Evolutionary conservation across 768 basidiomycete species (phyloP), one percentile per base, ranked within the genome.

Genomic region (Tylopilus vinaceipallidus): DNA sequence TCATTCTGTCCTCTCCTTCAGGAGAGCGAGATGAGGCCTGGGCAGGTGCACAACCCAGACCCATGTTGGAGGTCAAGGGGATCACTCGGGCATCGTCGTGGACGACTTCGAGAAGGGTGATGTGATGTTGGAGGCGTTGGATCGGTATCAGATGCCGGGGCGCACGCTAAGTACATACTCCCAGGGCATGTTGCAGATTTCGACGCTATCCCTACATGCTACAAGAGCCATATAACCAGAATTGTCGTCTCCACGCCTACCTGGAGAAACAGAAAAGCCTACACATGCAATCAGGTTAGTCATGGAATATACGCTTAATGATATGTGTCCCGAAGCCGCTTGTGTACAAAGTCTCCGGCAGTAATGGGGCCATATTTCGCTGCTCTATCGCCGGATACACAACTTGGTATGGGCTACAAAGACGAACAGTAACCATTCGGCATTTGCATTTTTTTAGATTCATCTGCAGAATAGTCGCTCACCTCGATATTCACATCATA

Each of bases 271-370:
- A n/a, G n/a, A n/a, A n/a, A n/a, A n/a, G n/a, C n/a, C n/a, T n/a
- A n/a, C n/a, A n/a, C n/a, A n/a, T n/a, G n/a, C n/a, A 29, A 12
- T 29, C 27, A 6, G 27, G 27, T 29, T 12, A 12, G 27, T 29
- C 27, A 29, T 29, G 12, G 27, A 29, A 29, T 6, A 29, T 12
- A 59, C 11, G 27, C 34, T 13, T 16, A 36, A 45, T 63, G 52
- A 47, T 67, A 69, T 27, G 43, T 17, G 0, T 83, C 87, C 40
- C 81, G 77, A 38, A 95, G 68, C 40, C 90, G 71, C 13, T 79
- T 78, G 62, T 84, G 82, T 42, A 94, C 88, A 69, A 91, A 92
- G 43, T 91, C 88, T 6, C 93, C 92, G 0, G 91, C 91, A 1
- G 77, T 84, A 26, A 92, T 73, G 4, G 83, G 69, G 43, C 80